These are phyloP conservation scores for Paecilomyces sp. DNA, from an alignment of 2,329 filamentous ascomycete genomes.

Conservation along the genomic window DNA sequence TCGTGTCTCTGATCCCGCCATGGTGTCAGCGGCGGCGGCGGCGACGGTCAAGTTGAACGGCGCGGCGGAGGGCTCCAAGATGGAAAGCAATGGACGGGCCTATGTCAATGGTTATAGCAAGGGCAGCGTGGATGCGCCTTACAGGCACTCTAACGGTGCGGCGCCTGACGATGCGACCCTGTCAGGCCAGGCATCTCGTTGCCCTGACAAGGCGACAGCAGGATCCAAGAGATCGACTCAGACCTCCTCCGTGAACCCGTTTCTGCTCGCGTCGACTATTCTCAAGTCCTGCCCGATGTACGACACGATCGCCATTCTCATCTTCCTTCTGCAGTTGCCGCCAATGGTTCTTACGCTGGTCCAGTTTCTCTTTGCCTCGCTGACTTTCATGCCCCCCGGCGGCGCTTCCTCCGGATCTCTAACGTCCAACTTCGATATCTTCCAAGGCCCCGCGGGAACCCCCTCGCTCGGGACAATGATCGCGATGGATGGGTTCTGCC, in stretches of 20 bases:
- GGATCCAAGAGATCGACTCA: conserved; percentile 26
- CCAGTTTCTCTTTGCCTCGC: conserved; percentile 83
- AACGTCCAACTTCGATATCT: conserved; percentile 81
- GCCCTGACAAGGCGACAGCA: conserved; percentile 20
- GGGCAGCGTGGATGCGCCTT: conserved; percentile 25
- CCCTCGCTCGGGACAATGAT: conserved; percentile 79
- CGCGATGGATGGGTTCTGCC: conserved; percentile 73
- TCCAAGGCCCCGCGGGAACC: conserved; percentile 78
- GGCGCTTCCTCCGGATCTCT: conserved; percentile 67
- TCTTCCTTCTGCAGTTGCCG: conserved; percentile 87
- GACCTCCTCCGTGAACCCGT: conserved; percentile 55
- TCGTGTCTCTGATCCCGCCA: conserved; percentile 28
- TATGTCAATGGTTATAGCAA: conserved; percentile 30
- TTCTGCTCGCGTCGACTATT: conserved; percentile 77
- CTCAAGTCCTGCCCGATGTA: conserved; percentile 82
- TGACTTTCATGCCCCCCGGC: conserved; percentile 84
- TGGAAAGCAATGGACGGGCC: conserved; percentile 26
- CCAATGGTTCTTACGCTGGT: conserved; percentile 81
- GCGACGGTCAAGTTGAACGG: conserved; percentile 19
- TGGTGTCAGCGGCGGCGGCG: conserved; percentile 17
- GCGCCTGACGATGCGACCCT: conserved; percentile 22
- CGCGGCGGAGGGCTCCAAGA: conserved; percentile 21
- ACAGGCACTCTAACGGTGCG: conserved; percentile 25
- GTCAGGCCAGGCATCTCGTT: conserved; percentile 20
- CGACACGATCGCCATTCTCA: conserved; percentile 94